Percentiles rank a stretch among this genome's conserved stretches.
Evolutionary conservation across 1,284 basidiomycete genomes (phyloP).

Genomic region (Neonothopanus nambi): DNA sequence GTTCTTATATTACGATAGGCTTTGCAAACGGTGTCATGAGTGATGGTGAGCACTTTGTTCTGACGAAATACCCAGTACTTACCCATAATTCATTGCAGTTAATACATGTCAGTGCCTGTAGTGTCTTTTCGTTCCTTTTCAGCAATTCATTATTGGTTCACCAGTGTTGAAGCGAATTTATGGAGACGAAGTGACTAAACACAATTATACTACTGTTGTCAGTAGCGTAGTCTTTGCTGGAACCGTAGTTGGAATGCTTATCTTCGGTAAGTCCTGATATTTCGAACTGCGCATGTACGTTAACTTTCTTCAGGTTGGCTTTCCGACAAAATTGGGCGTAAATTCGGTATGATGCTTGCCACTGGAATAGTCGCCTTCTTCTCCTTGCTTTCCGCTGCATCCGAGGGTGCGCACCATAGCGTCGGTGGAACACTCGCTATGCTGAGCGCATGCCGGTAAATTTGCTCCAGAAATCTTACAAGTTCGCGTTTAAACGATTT

Average conservation of each 20-base stretch:
- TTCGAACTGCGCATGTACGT: not conserved
- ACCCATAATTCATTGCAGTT: constrained; percentile 37
- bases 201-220: constrained; percentile 62
- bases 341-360: constrained; percentile 86
- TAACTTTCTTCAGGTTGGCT: constrained; percentile 48
- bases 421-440: constrained; percentile 73
- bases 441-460: constrained; percentile 77
- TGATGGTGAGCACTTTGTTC: constrained; percentile 49
- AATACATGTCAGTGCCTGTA: constrained; percentile 54
- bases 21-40: constrained; percentile 83
- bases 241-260: constrained; percentile 78
- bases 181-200: constrained; percentile 48
- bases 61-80: constrained; percentile 2
- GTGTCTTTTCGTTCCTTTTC: not conserved
- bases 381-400: constrained; percentile 82
- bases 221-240: constrained; percentile 79
- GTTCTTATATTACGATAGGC: constrained; percentile 39
- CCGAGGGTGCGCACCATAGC: constrained; percentile 78
- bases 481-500: not conserved
- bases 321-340: constrained; percentile 86
- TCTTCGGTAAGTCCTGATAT: constrained; percentile 47
- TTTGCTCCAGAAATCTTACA: not conserved
- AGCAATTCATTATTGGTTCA: not conserved
- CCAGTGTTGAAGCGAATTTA: constrained; percentile 69
- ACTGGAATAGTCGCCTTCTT: constrained; percentile 80